Evolutionary conservation across 345 rosid species (phyloP), one percentile per base, ranked within the genome.

Genomic region (Physaria fendleri): DNA sequence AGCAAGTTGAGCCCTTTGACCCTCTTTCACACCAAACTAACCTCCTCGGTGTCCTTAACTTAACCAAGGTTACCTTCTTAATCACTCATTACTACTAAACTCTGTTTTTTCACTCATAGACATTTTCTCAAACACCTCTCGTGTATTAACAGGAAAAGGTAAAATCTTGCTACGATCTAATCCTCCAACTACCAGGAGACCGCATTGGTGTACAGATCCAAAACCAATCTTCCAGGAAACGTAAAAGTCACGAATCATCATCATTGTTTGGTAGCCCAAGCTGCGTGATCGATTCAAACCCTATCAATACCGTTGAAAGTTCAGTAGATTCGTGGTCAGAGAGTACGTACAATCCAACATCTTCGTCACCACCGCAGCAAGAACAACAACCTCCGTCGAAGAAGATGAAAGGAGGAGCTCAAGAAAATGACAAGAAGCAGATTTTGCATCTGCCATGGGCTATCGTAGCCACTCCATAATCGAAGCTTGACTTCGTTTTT

Each of bases 351-450:
- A n/a, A n/a, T n/a, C n/a, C n/a, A 24, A n/a, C 69, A 32, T 27
- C 66, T 10, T 27, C 55, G 3, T 34, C 57, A 8, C n/a, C n/a
- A n/a, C n/a, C n/a, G n/a, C n/a, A n/a, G n/a, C 41, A 77, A 9
- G 30, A 63, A 27, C 62, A 76, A 30, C 59, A 76, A 68, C 76
- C 73, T 50, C 59, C 69, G 13, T 52, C 73, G 41, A 88, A 81
- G 85, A 83, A 78, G 81, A 73, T 71, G 72, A 80, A 83, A 75
- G n/a, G 84, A 75, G n/a, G n/a, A n/a, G n/a, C n/a, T n/a, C n/a
- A n/a, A n/a, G n/a, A n/a, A n/a, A n/a, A n/a, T n/a, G n/a, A n/a
- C 43, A 68, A 62, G 64, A 78, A 74, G 30, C 40, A 52, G 55
- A 39, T 42, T 15, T 38, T 62, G 56, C 48, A 57, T 52, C 56